Evolutionary conservation across 225 moss, liverwort and hornwort species (phyloP), one percentile per base, ranked within the genome.

Genomic region (Polytrichum commune): DNA sequence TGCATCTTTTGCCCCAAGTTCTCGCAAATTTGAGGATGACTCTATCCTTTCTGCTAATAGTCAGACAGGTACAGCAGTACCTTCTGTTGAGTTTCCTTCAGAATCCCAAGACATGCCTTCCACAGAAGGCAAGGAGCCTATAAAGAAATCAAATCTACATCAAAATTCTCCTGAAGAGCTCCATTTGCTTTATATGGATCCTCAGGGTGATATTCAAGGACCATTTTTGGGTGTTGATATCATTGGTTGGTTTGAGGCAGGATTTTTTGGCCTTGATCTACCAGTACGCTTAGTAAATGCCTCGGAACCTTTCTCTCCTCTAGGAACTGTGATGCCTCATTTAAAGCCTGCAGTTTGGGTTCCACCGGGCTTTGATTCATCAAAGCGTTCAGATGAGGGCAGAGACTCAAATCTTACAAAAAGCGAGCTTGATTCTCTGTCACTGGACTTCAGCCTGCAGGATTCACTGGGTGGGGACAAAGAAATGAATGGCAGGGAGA

Each of bases 191-290:
- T 89, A 89, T 25, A 85, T 80, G 19, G 89, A 89, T 62, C 89
- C 89, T 1, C 89, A 89, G 72, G 89, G 89, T 54, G 89, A 89
- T 35, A 68, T 89, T 23, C 89, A 89, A 65, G 89, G 89, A 1
- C 89, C 89, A 6, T 89, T 89, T 62, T 63, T 76, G 62, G 89
- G 89, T 8, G 25, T 76, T 29, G 89, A 89, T 73, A 89, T 89
- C 4, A 89, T 89, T 72, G 85, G 81, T 64, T 89, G 89, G 89
- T 85, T 89, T 79, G 89, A 89, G 72, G 89, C 89, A 74, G 89
- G 89, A 64, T 89, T 89, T 53, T 89, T 89, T 70, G 83, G 85
- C 16, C 65, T 82, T n/a, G 89, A 89, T 81, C 76, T 89, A 55
- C 89, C 85, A n/a, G 89, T 89, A 38, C 80, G 83, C 27, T 76